Conservation (phyloP, 2,329 filamentous ascomycete species). For the Cordyceps militaris region DNA sequence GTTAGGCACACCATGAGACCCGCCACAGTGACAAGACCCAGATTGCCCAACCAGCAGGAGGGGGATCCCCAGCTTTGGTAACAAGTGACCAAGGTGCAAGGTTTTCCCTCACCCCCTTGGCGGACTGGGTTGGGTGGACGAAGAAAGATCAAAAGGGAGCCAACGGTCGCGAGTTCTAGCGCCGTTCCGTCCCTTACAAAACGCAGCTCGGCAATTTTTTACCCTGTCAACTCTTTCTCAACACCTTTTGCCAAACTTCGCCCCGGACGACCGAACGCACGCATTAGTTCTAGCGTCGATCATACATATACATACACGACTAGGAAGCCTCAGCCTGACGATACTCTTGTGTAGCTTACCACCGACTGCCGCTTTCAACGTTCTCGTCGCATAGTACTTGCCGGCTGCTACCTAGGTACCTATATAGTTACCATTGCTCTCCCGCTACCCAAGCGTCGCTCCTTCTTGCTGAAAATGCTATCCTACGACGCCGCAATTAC, state of each 20-base stretch:
- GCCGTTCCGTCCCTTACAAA: conserved; percentile 12
- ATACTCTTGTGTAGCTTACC: not conserved
- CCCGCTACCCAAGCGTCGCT: not conserved
- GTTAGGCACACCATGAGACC: not conserved
- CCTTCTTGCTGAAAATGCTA: conserved; percentile 33
- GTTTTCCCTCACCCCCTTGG: conserved; percentile 7
- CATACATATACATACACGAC: conserved; percentile 8
- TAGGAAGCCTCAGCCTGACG: not conserved
- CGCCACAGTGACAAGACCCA: conserved; percentile 5
- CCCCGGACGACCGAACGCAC: conserved; percentile 10
- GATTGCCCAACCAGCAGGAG: not conserved
- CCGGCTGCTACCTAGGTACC: not conserved
- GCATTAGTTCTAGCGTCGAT: conserved; percentile 13
- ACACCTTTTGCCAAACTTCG: conserved; percentile 7
- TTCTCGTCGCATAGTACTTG: not conserved
- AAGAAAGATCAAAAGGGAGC: conserved; percentile 2
- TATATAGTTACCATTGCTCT: conserved; percentile 4
- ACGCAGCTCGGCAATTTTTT: conserved; percentile 14
- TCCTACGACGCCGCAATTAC: conserved; percentile 43
- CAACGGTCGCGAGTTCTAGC: conserved; percentile 4
- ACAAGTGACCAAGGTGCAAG: conserved; percentile 1
- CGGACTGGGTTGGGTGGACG: not conserved
- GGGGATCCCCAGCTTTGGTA: conserved; percentile 8
- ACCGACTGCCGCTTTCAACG: not conserved
- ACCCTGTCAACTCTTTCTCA: conserved; percentile 5